A percentile compares a stretch with the other conserved stretches of the same genome.
Evolutionary conservation across 2,329 filamentous ascomycete species (phyloP).

Genomic region (Penicillium sp.): DNA sequence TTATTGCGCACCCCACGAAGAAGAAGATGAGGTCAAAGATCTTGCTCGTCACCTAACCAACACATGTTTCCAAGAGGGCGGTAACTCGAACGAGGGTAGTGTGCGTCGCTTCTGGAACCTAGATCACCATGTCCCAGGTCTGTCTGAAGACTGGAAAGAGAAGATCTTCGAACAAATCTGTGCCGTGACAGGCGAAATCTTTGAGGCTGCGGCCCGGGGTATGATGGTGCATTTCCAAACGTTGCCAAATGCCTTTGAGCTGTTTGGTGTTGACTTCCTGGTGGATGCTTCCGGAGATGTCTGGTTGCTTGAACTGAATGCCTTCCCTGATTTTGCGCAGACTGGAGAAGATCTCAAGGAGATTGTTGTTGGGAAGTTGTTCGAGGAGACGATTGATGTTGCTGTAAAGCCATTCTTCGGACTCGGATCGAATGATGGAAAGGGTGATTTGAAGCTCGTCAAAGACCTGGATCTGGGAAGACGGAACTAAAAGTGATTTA

Average conservation of each 20-base stretch:
- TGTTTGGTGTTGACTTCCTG: slow-evolving; percentile 90
- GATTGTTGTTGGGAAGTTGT: slow-evolving; percentile 73
- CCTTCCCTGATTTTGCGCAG: slow-evolving; percentile 94
- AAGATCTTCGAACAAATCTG: slow-evolving; percentile 76
- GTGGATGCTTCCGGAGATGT: slow-evolving; percentile 67
- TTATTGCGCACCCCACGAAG: slow-evolving; percentile 66
- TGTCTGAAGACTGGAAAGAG: slow-evolving; percentile 55
- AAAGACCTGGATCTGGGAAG: slow-evolving; percentile 48
- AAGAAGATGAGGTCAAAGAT: slow-evolving; percentile 51
- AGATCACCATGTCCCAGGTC: slow-evolving; percentile 42
- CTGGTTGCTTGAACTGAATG: slow-evolving; percentile 90
- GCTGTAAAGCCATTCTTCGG: slow-evolving; percentile 73
- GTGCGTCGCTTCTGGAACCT: slow-evolving; percentile 79
- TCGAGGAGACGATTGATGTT: slow-evolving; percentile 71
- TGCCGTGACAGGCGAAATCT: slow-evolving; percentile 72
- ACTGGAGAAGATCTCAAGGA: slow-evolving; percentile 75
- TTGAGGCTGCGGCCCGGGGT: slow-evolving; percentile 80
- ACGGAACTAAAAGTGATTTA: slow-evolving; percentile 1
- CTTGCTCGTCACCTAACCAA: slow-evolving; percentile 87
- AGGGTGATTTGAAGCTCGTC: slow-evolving; percentile 43
- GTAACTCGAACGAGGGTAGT: slow-evolving; percentile 60
- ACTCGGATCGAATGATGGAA: slow-evolving; percentile 24
- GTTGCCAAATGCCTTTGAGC: slow-evolving; percentile 84
- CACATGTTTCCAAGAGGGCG: slow-evolving; percentile 79
- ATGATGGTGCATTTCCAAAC: slow-evolving; percentile 94